A percentile compares a stretch with the other conserved stretches of the same genome.
Conservation (phyloP, 495 filamentous ascomycete genomes). For the Xylaria intraflava region DNA sequence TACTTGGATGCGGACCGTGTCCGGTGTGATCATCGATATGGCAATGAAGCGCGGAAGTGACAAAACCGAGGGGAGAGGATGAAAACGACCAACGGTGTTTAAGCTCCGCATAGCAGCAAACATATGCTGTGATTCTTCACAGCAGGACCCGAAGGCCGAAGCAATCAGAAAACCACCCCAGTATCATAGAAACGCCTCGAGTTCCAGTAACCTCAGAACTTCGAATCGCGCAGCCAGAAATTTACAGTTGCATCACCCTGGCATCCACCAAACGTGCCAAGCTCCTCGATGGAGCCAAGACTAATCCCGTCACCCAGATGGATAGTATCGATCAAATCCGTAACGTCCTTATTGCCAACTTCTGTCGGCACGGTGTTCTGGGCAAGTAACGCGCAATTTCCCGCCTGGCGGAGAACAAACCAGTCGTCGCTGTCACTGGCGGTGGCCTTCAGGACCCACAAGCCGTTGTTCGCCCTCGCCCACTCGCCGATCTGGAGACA, state of each 20-base stretch:
- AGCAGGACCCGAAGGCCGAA: too few species aligned
- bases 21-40: too few species aligned
- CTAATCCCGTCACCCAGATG: background rate
- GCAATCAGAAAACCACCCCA: too few species aligned
- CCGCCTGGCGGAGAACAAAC: background rate
- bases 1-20: too few species aligned
- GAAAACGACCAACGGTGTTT: too few species aligned
- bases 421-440: slow-evolving; percentile 7
- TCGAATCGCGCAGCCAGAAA: slow-evolving; percentile 8
- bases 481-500: slow-evolving; percentile 8
- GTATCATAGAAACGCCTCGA: background rate
- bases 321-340: slow-evolving; percentile 5
- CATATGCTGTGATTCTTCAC: too few species aligned
- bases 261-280: background rate
- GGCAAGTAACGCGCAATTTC: slow-evolving; percentile 8
- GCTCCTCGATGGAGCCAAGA: background rate
- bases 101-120: background rate
- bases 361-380: slow-evolving; percentile 8
- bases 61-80: too few species aligned
- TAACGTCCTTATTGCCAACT: slow-evolving; percentile 12
- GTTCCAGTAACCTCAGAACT: background rate
- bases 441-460: slow-evolving; percentile 4
- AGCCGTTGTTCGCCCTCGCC: slow-evolving; percentile 4
- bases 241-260: slow-evolving; percentile 1
- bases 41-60: too few species aligned